Evolutionary conservation across 2,329 filamentous ascomycete genomes (phyloP).

Genomic region (Hymenoscyphus albidus): DNA sequence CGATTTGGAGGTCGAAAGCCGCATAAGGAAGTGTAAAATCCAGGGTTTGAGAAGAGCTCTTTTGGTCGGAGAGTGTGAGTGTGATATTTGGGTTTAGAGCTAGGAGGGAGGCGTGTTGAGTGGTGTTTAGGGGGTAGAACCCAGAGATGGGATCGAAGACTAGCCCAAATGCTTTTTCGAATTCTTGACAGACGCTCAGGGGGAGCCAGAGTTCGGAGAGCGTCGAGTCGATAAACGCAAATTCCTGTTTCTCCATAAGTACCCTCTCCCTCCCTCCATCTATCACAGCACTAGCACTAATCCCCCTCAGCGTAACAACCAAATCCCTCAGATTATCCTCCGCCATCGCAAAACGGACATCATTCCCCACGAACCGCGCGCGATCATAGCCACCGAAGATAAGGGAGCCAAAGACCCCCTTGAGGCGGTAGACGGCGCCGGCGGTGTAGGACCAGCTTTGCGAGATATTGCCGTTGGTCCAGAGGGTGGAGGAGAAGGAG

Average conservation of each 20-base stretch:
- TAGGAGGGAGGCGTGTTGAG: constrained; percentile 28
- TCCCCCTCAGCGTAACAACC: constrained; percentile 40
- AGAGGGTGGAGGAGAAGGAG: constrained; percentile 38
- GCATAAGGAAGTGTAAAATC: constrained; percentile 31
- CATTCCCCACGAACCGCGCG: constrained; percentile 38
- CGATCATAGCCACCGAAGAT: constrained; percentile 40
- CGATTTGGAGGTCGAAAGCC: constrained; percentile 28
- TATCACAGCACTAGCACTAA: constrained; percentile 31
- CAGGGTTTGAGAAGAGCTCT: constrained; percentile 10
- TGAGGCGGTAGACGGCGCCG: not conserved
- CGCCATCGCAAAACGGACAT: constrained; percentile 39
- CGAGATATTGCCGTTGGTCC: constrained; percentile 27
- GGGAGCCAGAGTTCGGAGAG: constrained; percentile 37
- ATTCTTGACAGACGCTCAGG: constrained; percentile 30
- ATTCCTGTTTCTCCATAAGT: constrained; percentile 23
- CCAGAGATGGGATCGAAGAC: constrained; percentile 28
- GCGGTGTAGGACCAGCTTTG: constrained; percentile 1
- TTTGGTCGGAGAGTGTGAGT: constrained; percentile 28
- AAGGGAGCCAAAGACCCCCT: not conserved
- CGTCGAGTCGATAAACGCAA: constrained; percentile 35
- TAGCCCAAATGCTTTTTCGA: constrained; percentile 36
- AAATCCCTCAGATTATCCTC: constrained; percentile 39
- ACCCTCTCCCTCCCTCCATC: constrained; percentile 16
- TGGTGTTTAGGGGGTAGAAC: constrained; percentile 34
- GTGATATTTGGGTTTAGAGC: constrained; percentile 32